A percentile compares a stretch with the other conserved stretches of the same genome.
These are phyloP conservation scores for Alloteropsis semialata DNA, from an alignment of 176 grass and related monocot genomes.

Conservation along the genomic window DNA sequence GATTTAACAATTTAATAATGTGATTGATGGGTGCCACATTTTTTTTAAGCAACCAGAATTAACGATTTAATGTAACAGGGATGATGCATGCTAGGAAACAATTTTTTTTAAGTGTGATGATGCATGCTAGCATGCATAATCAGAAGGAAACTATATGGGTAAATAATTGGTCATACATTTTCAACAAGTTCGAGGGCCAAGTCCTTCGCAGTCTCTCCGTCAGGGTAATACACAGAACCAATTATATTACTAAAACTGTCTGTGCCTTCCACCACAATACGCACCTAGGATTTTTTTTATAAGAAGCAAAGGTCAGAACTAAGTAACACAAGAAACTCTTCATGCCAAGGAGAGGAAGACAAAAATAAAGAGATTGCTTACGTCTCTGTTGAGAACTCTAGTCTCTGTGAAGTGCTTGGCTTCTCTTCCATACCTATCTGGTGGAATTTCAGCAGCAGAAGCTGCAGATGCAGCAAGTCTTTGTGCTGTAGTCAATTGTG, in stretches of 20 bases:
- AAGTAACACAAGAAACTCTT: constrained; percentile 6
- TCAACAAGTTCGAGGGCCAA: constrained; percentile 84
- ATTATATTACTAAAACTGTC: constrained; percentile 92
- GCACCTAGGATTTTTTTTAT: constrained; percentile 50
- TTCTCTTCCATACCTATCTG: constrained; percentile 87
- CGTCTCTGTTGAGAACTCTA: constrained; percentile 89
- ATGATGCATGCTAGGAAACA: neutral
- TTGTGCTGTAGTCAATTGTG: constrained; percentile 78
- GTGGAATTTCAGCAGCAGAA: constrained; percentile 64
- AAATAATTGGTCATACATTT: constrained; percentile 62
- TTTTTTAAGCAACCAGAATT: neutral
- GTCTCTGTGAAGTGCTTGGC: constrained; percentile 94
- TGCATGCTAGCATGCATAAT: neutral
- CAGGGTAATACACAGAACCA: constrained; percentile 94
- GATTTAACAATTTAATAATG: constrained; percentile 20
- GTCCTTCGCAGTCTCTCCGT: constrained; percentile 85
- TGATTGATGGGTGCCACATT: neutral
- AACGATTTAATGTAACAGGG: constrained; percentile 6
- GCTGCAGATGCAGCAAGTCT: constrained; percentile 69
- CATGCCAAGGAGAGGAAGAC: constrained; percentile 5
- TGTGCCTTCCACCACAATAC: constrained; percentile 95
- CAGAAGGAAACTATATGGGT: neutral
- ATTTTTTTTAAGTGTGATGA: neutral
- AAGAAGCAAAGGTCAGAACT: neutral
- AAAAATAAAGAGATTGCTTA: constrained; percentile 40